Base-by-base conservation (phyloP, 2,329 filamentous ascomycete species). In the Verticillium klebahnii region DNA sequence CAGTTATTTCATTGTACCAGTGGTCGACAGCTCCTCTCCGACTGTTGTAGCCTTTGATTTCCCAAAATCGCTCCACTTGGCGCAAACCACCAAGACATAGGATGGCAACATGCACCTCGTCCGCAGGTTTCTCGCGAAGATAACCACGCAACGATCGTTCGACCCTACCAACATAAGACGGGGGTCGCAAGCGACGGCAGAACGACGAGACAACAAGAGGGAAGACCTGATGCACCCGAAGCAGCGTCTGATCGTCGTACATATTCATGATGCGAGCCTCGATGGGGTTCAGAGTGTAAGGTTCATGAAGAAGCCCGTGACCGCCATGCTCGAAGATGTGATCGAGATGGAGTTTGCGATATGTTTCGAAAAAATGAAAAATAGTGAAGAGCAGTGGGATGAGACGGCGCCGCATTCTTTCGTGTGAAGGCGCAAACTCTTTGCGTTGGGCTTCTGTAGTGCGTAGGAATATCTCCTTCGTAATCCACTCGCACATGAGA, bases 331-430 rank as follows among this genome's bases (percentile, higher is more conserved):
- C 77, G 57, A 76, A 74, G 29, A 89, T 78, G 63, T 85, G 84
- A 66, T 85, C 74, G 8, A 87, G 71, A 66, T 89, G 85, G 2
- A 87, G 75, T 45, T 78, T 80, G 62, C 86, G 82, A 68, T 87
- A 88, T 1, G 79, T 86, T 70, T 89, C 86, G 69, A 89, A 89
- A 69, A 89, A 89, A 70, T 89, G 86, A 66, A 89, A 89, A 29
- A 88, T 77, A 14, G 85, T 88, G 66, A 89, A 89, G 17, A 89
- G 77, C 8, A 88, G 71, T 1, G 86, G 86, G 61, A 88, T 86
- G 9, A 89, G 74, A 58, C 86, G 81, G 63, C 85, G 83, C 57
- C 85, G 83, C 86, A 89, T 89, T 15, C 86, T 80, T 71, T 86
- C 83, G 64, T 81, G 78, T 69, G 89, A 85, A 1, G 84, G 81